These are phyloP conservation scores for Kockovaella imperatae DNA, from an alignment of 768 basidiomycete species.

Conservation along the genomic window DNA sequence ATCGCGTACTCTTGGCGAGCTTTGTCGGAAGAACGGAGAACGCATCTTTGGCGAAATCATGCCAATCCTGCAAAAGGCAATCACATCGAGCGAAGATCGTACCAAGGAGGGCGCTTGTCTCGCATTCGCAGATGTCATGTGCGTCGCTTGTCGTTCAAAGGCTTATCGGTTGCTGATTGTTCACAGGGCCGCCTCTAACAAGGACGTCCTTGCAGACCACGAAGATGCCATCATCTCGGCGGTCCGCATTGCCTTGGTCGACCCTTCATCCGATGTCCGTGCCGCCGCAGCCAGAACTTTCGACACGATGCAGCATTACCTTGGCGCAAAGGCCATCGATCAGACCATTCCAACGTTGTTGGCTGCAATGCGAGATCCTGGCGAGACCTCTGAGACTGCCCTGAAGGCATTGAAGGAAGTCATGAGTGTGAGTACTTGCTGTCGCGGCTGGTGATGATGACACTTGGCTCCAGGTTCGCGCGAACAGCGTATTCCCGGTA, in stretches of 20 bases:
- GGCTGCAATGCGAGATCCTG: conserved; percentile 86
- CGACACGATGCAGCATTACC: conserved; percentile 83
- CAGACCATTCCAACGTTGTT: conserved; percentile 91
- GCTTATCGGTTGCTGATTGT: conserved; percentile 1
- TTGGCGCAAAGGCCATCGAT: conserved; percentile 87
- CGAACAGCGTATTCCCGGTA: conserved; percentile 92
- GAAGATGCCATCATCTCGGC: conserved; percentile 81
- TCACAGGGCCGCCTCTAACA: conserved; percentile 69
- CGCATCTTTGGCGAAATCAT: conserved; percentile 77
- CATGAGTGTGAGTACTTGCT: conserved; percentile 62
- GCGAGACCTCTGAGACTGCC: conserved; percentile 89
- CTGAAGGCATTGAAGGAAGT: conserved; percentile 87
- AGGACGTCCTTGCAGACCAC: conserved; percentile 74
- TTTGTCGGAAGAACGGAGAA: conserved; percentile 94
- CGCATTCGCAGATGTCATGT: conserved; percentile 83
- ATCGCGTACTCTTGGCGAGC: conserved; percentile 73
- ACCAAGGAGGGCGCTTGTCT: conserved; percentile 79
- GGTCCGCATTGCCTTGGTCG: conserved; percentile 76
- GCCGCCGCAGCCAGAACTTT: conserved; percentile 81
- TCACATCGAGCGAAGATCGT: conserved; percentile 51
- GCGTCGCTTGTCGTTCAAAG: conserved; percentile 45
- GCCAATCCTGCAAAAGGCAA: conserved; percentile 58
- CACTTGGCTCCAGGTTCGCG: conserved; percentile 65
- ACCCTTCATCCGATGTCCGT: conserved; percentile 76
- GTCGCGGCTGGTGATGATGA: neutral